phyloP scores from a whole-genome alignment of 2,329 filamentous ascomycete genomes.

The Coniochaeta ligniaria region DNA sequence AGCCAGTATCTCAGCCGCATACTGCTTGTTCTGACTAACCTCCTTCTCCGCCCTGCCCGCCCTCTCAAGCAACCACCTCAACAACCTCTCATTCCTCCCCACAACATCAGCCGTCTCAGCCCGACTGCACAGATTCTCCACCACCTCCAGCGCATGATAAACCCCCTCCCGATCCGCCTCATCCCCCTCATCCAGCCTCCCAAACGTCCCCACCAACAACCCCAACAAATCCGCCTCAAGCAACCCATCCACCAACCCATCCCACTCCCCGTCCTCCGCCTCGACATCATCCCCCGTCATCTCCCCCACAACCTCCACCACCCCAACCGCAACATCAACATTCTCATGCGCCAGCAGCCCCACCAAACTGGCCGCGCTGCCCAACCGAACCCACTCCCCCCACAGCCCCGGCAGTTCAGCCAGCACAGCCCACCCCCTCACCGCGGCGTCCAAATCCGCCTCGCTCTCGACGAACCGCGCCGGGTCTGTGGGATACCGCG shows the following conservation, averaged over 20 bases:
- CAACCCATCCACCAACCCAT: constrained; percentile 60
- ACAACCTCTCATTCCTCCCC: constrained; percentile 57
- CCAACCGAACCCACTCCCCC: constrained; percentile 68
- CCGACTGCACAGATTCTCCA: constrained; percentile 81
- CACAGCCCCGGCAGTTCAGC: constrained; percentile 83
- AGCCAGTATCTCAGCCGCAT: constrained; percentile 83
- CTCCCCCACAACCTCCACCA: constrained; percentile 83
- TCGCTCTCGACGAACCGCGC: constrained; percentile 79
- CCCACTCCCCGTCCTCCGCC: constrained; percentile 75
- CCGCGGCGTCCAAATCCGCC: constrained; percentile 81
- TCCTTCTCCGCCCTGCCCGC: constrained; percentile 61
- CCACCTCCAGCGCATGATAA: constrained; percentile 73
- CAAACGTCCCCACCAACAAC: constrained; percentile 70
- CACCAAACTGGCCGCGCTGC: constrained; percentile 67
- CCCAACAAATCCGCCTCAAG: constrained; percentile 65
- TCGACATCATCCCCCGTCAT: constrained; percentile 89
- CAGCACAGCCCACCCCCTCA: constrained; percentile 80
- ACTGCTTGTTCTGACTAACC: constrained; percentile 89
- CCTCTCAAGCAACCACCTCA: constrained; percentile 72
- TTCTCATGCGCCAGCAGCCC: constrained; percentile 88
- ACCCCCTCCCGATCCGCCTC: constrained; percentile 74
- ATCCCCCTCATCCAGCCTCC: constrained; percentile 67
- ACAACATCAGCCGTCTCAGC: constrained; percentile 62
- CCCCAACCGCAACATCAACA: constrained; percentile 89
- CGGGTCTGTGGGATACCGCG: constrained; percentile 74